Conservation (phyloP, 768 basidiomycete genomes). For the Mycena vulgaris region DNA sequence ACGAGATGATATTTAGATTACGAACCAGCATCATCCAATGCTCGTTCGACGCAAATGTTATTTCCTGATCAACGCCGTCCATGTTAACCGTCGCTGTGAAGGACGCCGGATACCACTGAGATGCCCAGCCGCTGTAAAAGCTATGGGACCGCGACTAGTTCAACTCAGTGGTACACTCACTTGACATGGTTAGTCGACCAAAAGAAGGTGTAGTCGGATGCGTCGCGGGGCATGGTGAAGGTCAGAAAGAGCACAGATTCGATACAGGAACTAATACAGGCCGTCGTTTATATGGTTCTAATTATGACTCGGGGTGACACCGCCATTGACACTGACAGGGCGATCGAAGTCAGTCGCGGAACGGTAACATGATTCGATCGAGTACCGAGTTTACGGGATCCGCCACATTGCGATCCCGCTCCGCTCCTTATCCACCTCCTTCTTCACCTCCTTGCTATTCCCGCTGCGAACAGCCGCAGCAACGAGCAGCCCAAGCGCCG, state of each 20-base stretch:
- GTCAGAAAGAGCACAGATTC: not conserved
- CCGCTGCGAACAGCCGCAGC: constrained; percentile 69
- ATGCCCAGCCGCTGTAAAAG: constrained; percentile 59
- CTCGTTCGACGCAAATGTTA: constrained; percentile 65
- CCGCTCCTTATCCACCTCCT: constrained; percentile 69
- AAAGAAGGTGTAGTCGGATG: constrained; percentile 62
- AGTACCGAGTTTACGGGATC: constrained; percentile 63
- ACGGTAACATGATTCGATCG: no score
- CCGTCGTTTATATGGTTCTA: not conserved
- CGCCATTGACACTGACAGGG: not conserved
- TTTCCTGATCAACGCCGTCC: constrained; percentile 46
- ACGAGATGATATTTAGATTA: not conserved
- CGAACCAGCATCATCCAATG: constrained; percentile 76
- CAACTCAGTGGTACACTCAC: constrained; percentile 46
- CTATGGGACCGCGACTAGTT: constrained; percentile 5
- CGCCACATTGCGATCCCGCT: constrained; percentile 79
- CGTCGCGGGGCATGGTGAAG: constrained; percentile 28
- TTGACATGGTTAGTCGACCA: constrained; percentile 60
- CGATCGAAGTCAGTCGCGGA: not conserved
- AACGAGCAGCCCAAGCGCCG: constrained; percentile 66
- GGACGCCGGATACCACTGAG: constrained; percentile 64
- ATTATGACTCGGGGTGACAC: not conserved
- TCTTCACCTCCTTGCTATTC: constrained; percentile 67
- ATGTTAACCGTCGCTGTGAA: constrained; percentile 59
- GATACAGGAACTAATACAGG: not conserved